Evolutionary conservation across 768 basidiomycete genomes (phyloP).

Genomic region (Cystobasidium onofrii): DNA sequence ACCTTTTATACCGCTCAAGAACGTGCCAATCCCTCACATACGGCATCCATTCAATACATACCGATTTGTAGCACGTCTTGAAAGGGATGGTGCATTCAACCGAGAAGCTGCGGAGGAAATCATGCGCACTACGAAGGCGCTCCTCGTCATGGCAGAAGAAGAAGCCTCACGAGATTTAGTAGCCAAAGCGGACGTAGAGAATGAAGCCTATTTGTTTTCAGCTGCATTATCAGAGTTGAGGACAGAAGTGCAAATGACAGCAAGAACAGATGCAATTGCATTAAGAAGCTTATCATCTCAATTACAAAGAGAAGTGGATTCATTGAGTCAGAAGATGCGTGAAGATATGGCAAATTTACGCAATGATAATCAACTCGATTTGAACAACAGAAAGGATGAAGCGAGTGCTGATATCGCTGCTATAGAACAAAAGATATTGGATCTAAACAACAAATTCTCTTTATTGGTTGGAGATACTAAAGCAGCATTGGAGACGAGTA

Average conservation of each 20-base stretch:
- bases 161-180: constrained; percentile 43
- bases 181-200: constrained; percentile 48
- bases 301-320: constrained; percentile 76
- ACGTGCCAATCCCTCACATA: constrained; percentile 29
- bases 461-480: constrained; percentile 48
- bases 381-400: constrained; percentile 88
- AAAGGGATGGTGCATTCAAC: constrained; percentile 42
- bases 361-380: constrained; percentile 94
- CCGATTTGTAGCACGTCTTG: constrained; percentile 46
- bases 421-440: constrained; percentile 67
- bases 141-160: constrained; percentile 43
- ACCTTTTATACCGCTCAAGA: constrained; percentile 26
- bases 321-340: constrained; percentile 80
- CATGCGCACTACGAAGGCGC: constrained; percentile 45
- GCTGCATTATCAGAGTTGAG: constrained; percentile 86
- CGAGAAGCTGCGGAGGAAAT: constrained; percentile 41
- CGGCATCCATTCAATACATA: constrained; percentile 48
- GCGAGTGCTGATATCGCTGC: constrained; percentile 71
- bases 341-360: constrained; percentile 79
- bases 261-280: constrained; percentile 74
- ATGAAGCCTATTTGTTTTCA: constrained; percentile 90
- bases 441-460: constrained; percentile 50
- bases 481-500: constrained; percentile 49
- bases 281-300: constrained; percentile 67
- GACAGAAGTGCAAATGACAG: constrained; percentile 70